Base-by-base conservation (phyloP, 2,329 filamentous ascomycete genomes). In the Xenoacremonium recifei region DNA sequence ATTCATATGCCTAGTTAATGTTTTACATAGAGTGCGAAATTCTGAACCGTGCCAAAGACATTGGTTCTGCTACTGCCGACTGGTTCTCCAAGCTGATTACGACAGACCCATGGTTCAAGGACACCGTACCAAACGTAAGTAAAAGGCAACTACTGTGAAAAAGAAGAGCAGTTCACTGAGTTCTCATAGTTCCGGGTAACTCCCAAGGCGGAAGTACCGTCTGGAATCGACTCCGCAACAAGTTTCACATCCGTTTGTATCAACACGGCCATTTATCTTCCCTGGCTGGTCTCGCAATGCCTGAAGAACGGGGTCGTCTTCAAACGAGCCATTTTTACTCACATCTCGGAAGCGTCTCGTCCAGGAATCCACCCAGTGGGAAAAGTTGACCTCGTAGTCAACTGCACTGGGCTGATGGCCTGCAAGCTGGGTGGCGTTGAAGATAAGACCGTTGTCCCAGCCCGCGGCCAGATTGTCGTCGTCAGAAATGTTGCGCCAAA, bases 181-280 rank as follows among this genome's bases (percentile, higher is more conserved):
- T 47, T 86, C 85, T 60, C 68, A 27, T 27, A 27, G 23, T 27
- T 27, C 13, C 23, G 23, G 13, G 23, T 27, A 13, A 27, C 13
- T 9, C 23, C 23, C 7, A 27, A 27, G 13, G 7, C 23, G 9
- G 13, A 13, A 7, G 9, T 27, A 7, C 9, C 7, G 23, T 7
- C 23, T 9, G 23, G 23, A 7, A 13, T 27, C 13, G 23, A 27
- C 13, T 27, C 23, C 7, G 23, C 23, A 13, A 27, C 23, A 27
- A 13, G 9, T 27, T 27, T 27, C 13, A 27, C 23, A 13, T 27
- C 23, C 9, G 40, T 49, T 39, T 89, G 85, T 62, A 87, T 89
- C 54, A 89, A 89, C 62, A 83, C 83, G 0, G 77, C 83, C 4
- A 66, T 89, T 40, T 89, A 88, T 63, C 76, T 89, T 3, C 78